Percentiles rank a stretch among this genome's conserved stretches.
These are phyloP conservation scores for Neurospora sp. DNA, from an alignment of 495 filamentous ascomycete genomes.

Conservation along the genomic window DNA sequence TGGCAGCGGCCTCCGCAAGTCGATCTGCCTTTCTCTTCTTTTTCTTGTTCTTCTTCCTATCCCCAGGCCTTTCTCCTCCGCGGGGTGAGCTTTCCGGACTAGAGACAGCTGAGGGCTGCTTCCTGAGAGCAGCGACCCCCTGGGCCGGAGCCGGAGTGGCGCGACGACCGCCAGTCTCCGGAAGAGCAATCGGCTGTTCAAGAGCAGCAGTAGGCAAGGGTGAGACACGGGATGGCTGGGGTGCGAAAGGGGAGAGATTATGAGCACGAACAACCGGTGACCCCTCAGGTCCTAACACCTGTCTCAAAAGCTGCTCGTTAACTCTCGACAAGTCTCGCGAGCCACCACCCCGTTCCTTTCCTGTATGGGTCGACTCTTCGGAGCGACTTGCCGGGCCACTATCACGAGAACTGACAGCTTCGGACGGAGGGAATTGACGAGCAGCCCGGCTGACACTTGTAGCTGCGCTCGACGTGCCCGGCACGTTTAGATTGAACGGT, in stretches of 20 bases:
- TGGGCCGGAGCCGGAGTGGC: constrained; percentile 40
- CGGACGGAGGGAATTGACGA: constrained; percentile 5
- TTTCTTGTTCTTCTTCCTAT: constrained; percentile 41
- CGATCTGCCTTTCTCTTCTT: constrained; percentile 40
- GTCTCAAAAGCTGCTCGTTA: constrained; percentile 24
- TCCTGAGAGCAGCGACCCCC: constrained; percentile 36
- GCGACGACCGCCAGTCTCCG: constrained; percentile 18
- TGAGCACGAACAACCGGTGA: constrained; percentile 33
- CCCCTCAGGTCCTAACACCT: constrained; percentile 18
- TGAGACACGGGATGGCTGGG: constrained; percentile 73
- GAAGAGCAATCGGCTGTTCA: constrained; percentile 39
- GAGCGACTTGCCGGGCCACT: constrained; percentile 30
- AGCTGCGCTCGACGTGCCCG: constrained; percentile 8
- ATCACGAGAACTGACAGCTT: constrained; percentile 22
- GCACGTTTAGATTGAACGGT: constrained; percentile 2
- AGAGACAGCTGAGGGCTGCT: constrained; percentile 28
- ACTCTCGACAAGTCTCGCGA: constrained; percentile 22
- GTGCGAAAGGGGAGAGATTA: constrained; percentile 62
- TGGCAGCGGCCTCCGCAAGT: constrained; percentile 25
- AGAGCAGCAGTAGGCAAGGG: constrained; percentile 55
- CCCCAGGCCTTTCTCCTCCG: constrained; percentile 26
- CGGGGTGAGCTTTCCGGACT: constrained; percentile 45
- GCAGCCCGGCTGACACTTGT: constrained; percentile 5
- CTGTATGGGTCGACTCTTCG: constrained; percentile 31
- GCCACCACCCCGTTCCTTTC: constrained; percentile 26